Evolutionary conservation across 1,284 basidiomycete species (phyloP), one percentile per base, ranked within the genome.

Genomic region (Cryptococcus sp.): DNA sequence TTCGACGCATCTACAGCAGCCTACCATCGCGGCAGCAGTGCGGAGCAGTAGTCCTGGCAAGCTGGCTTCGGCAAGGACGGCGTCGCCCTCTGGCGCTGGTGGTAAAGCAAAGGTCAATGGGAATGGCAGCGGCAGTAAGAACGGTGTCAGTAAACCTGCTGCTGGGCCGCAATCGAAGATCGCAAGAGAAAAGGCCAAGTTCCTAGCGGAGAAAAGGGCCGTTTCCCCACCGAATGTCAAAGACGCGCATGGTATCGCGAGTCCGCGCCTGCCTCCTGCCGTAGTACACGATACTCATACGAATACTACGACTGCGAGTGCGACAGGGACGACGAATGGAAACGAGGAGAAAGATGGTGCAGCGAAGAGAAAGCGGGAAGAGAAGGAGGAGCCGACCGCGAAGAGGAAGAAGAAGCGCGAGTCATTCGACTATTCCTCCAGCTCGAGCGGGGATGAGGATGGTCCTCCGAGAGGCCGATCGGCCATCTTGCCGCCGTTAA

Each of bases 151-250:
- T 5, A 49, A 56, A 46, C 25, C 39, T 13, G 38, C 39, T 3
- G 35, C 39, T 41, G 62, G 50, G 25, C 55, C 59, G 11, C 59
- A 58, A 27, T 55, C 47, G 38, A 58, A 58, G 50, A 61, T 61
- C 25, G 59, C 62, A 2, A 53, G 53, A 38, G 57, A 61, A 51
- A 48, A 54, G 42, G 59, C 62, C 19, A 61, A 61, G 39, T 64
- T 60, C 39, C 48, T 62, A 42, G 56, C 57, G n/a, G 60, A 59
- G 35, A 48, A 58, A 35, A 46, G 59, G 20, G 41, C 57, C 22
- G 50, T 50, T 7, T 55, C 52, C 50, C 45, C 56, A 27, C 51
- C 62, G 6, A 60, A 58, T 55, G 43, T 45, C 16, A 64, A 61
- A 27, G 46, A 35, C 7, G 25, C 39, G 5, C 55, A 61, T 16